Percentiles rank a stretch among this genome's conserved stretches.
Evolutionary conservation across 208 protist species (phyloP).

Genomic region (Polymyxa betae): DNA sequence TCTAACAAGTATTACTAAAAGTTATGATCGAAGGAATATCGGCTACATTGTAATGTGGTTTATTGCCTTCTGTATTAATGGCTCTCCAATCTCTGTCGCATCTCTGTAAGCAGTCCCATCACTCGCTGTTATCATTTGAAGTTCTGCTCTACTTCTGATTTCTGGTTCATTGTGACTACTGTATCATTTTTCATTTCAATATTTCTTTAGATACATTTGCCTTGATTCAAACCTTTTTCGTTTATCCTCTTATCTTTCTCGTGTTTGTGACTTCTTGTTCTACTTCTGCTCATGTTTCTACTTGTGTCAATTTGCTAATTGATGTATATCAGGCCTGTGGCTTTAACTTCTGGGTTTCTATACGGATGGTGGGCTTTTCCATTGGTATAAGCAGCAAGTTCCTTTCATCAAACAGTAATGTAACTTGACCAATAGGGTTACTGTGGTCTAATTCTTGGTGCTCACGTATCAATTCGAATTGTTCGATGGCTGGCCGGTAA

Average conservation of each 20-base stretch:
- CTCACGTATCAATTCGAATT: not conserved
- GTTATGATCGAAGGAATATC: not conserved
- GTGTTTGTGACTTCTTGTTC: not conserved
- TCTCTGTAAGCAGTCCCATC: not conserved
- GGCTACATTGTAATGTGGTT: not conserved
- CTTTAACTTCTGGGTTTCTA: slow-evolving; percentile 16
- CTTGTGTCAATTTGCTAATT: not conserved
- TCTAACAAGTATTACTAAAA: not conserved
- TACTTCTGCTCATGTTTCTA: not conserved
- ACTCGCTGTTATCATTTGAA: no score
- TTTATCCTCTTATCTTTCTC: no score
- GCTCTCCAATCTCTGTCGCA: slow-evolving; percentile 16
- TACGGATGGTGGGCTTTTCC: slow-evolving; percentile 28
- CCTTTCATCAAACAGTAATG: no score
- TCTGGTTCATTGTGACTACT: no score
- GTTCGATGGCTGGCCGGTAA: slow-evolving; percentile 30
- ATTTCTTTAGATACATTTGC: no score
- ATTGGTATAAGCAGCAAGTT: no score
- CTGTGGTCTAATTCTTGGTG: not conserved
- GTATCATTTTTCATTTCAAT: no score
- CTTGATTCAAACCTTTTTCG: no score
- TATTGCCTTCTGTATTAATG: not conserved
- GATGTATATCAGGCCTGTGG: not conserved
- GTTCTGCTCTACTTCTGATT: no score
- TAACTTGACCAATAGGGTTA: no score